Percentiles rank a stretch among this genome's conserved stretches.
phyloP scores from a whole-genome alignment of 768 basidiomycete species.

The Ramaria sp. region DNA sequence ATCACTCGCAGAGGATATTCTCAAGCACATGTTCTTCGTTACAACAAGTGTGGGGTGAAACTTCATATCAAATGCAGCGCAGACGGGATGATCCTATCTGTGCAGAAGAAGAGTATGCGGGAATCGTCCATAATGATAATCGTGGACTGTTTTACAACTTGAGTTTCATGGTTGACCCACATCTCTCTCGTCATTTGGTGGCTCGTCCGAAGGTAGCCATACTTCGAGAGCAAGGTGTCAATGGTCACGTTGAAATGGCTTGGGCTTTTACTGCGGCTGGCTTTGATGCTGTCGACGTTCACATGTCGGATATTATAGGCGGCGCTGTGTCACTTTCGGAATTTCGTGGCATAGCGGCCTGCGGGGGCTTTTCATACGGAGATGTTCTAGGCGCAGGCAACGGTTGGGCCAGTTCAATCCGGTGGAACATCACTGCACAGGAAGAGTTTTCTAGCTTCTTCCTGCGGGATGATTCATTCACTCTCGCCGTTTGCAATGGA shows the following conservation, averaged over 20 bases:
- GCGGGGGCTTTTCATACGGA: conserved; percentile 98
- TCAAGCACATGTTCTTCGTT: conserved; percentile 54
- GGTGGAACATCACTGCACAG: conserved; percentile 70
- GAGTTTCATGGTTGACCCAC: conserved; percentile 33
- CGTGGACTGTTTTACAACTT: conserved; percentile 74
- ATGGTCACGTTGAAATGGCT: conserved; percentile 97
- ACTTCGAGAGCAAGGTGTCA: conserved; percentile 95
- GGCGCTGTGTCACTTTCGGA: conserved; percentile 47
- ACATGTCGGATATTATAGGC: conserved; percentile 93
- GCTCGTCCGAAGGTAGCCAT: conserved; percentile 84
- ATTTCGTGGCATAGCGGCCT: conserved; percentile 89
- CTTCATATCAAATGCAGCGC: conserved; percentile 84
- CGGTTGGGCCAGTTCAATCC: conserved; percentile 96
- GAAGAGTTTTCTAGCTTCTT: conserved; percentile 78
- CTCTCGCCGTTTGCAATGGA: conserved; percentile 93
- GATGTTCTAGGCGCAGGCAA: conserved; percentile 96
- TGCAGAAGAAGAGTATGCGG: conserved; percentile 73
- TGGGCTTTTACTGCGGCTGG: conserved; percentile 94
- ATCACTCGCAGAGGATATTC: conserved; percentile 43
- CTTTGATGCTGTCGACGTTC: conserved; percentile 91
- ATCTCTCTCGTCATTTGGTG: conserved; percentile 25
- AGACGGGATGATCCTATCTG: conserved; percentile 73
- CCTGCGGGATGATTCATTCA: conserved; percentile 68
- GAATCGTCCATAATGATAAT: conserved; percentile 47
- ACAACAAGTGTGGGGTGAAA: conserved; percentile 88